phyloP scores from a whole-genome alignment of 2,329 filamentous ascomycete species.

The Mollisia scopiformis region DNA sequence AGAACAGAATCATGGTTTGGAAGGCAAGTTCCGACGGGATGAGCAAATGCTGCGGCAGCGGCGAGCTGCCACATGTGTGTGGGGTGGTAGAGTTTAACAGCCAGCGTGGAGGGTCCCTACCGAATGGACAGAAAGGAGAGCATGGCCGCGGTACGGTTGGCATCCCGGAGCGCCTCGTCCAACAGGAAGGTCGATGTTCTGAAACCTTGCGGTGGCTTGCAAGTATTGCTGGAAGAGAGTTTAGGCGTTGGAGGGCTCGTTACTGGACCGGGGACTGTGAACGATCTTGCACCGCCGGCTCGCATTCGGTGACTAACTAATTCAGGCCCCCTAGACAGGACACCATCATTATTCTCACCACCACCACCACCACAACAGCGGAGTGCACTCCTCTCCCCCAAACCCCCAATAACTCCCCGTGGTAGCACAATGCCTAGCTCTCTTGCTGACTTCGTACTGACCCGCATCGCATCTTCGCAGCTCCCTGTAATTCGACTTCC shows the following conservation, averaged over 20 bases:
- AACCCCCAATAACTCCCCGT: too few relatives aligned
- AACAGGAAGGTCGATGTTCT: conserved; percentile 1
- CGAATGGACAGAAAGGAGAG: conserved; percentile 2
- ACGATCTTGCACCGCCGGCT: too few relatives aligned
- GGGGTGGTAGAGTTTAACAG: conserved; percentile 7
- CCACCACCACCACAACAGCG: too few relatives aligned
- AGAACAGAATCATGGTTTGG: conserved; percentile 3
- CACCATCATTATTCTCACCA: too few relatives aligned
- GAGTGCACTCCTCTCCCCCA: neutral
- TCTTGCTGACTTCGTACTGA: too few relatives aligned
- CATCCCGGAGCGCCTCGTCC: neutral
- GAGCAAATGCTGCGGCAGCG: conserved; percentile 6
- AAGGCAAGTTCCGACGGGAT: conserved; percentile 13
- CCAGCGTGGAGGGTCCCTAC: conserved; percentile 5
- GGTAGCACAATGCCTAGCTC: too few relatives aligned
- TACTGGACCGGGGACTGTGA: too few relatives aligned
- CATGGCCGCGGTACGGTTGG: neutral
- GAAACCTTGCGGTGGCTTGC: neutral
- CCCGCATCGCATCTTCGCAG: neutral
- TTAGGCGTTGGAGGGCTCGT: too few relatives aligned
- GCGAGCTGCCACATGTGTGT: conserved; percentile 3
- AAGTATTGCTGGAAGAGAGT: too few relatives aligned
- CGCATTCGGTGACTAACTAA: neutral
- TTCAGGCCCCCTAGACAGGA: too few relatives aligned
- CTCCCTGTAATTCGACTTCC: conserved; percentile 1